These are phyloP conservation scores for Fusarium burgessii DNA, from an alignment of 2,329 filamentous ascomycete species.

Conservation along the genomic window DNA sequence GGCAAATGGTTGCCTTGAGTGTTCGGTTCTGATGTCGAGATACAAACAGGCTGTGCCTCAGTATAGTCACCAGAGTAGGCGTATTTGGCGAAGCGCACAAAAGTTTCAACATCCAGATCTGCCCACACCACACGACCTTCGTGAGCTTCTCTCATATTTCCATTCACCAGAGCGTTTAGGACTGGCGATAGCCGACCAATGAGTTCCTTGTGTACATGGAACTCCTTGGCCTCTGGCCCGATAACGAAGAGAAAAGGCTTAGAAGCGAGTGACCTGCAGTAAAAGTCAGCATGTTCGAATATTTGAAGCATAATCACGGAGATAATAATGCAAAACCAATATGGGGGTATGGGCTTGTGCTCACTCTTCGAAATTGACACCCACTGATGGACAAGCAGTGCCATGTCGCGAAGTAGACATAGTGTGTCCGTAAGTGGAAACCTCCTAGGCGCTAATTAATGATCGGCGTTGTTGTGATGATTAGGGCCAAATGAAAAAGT, in stretches of 20 bases:
- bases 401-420: slow-evolving; percentile 19
- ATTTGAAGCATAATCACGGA: neutral
- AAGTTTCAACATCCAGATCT: slow-evolving; percentile 44
- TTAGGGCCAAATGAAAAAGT: neutral
- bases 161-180: slow-evolving; percentile 43
- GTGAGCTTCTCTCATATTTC: slow-evolving; percentile 42
- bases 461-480: neutral
- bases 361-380: slow-evolving; percentile 36
- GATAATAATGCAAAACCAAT: neutral
- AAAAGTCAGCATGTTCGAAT: neutral
- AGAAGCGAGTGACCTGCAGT: slow-evolving; percentile 39
- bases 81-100: slow-evolving; percentile 45
- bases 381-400: slow-evolving; percentile 2
- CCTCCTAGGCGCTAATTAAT: neutral
- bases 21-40: neutral
- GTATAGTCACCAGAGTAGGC: slow-evolving; percentile 44
- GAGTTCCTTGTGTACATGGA: slow-evolving; percentile 42
- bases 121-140: slow-evolving; percentile 43
- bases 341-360: neutral
- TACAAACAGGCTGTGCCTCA: slow-evolving; percentile 29
- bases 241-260: slow-evolving; percentile 45
- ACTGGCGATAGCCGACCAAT: slow-evolving; percentile 38
- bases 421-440: slow-evolving; percentile 7
- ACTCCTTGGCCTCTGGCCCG: slow-evolving; percentile 40
- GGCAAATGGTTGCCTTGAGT: neutral